Evolutionary conservation across 495 filamentous ascomycete genomes (phyloP), one percentile per base, ranked within the genome.

Genomic region (Aspergillus nidulans): DNA sequence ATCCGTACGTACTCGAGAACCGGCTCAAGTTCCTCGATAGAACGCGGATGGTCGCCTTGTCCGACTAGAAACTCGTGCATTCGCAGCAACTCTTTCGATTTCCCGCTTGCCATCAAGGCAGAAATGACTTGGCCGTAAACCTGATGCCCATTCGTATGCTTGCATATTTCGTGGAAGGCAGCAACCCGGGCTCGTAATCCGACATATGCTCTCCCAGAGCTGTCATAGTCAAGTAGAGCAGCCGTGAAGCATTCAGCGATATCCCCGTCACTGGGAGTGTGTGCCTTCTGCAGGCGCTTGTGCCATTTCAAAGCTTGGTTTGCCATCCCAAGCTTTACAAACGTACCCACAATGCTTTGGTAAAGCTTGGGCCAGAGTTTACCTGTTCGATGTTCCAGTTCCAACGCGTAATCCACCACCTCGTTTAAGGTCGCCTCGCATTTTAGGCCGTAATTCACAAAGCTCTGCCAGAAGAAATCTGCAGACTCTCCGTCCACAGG

Each of bases 41-140:
- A 58, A 4, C 63, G 62, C 2, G 84, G 85, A 26, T 77, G 62
- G 60, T 88, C 85, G n/a, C 69, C 59, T 28, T 62, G 61, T 23
- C 65, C 36, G 19, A 78, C 40, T 16, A 86, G 67, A 28, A 81
- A 71, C 8, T 63, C 55, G 62, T 90, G 86, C 85, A 88, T 90
- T 13, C 68, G 69, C 6, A 77, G 62, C 19, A 85, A 85, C 15
- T 80, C 54, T 3, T 73, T 61, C 18, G 74, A 76, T 30, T 73
- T 62, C 4, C 79, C 80, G 15, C 72, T 55, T 5, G 69, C 58
- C 54, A 81, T 77, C 1, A 90, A 67, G n/a, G 67, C 68, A 6
- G 80, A 75, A 10, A 95, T 77, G 20, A 86, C 60, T 4, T 66
- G 68, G 24, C 81, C 80, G 62, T 92, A 92, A 3, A 89, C 67